Conservation (phyloP, 495 filamentous ascomycete species). For the Lepidopterella palustris region DNA sequence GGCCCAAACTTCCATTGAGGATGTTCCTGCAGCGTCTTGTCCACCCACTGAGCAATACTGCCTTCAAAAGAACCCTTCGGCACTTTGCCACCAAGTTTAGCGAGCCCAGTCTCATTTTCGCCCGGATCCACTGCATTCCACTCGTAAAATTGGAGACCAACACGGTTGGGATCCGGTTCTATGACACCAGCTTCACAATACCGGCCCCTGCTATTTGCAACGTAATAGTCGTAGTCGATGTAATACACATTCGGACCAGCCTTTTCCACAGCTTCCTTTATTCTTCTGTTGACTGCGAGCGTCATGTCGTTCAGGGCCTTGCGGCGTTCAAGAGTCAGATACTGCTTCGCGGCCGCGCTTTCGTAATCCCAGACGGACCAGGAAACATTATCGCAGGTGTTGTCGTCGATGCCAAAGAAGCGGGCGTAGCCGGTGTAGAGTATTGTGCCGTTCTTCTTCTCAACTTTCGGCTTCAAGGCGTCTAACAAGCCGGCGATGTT, state of each 20-base stretch:
- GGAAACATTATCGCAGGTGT: constrained; percentile 17
- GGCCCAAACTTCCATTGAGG: constrained; percentile 19
- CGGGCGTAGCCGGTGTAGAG: constrained; percentile 20
- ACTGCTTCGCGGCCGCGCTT: constrained; percentile 8
- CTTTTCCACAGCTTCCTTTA: constrained; percentile 2
- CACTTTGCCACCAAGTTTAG: constrained; percentile 9
- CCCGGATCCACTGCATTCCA: constrained; percentile 18
- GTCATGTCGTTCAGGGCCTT: constrained; percentile 10
- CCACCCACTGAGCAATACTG: constrained; percentile 10
- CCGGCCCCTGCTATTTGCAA: constrained; percentile 8
- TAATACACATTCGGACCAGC: constrained; percentile 14
- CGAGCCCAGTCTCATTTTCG: constrained; percentile 12
- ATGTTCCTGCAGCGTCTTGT: constrained; percentile 19
- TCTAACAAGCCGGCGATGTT: constrained; percentile 11
- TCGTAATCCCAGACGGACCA: constrained; percentile 17
- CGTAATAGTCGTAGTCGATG: constrained; percentile 13
- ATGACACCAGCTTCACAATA: constrained; percentile 20
- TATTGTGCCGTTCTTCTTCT: constrained; percentile 7
- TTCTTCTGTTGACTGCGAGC: constrained; percentile 9
- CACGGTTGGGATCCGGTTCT: constrained; percentile 19
- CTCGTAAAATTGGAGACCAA: constrained; percentile 18
- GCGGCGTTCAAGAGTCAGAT: constrained; percentile 9
- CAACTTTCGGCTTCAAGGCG: constrained; percentile 7
- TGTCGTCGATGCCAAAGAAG: constrained; percentile 22
- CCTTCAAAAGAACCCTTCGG: constrained; percentile 18